These are phyloP conservation scores for Verticillium nubilum DNA, from an alignment of 2,329 filamentous ascomycete genomes.

Conservation along the genomic window DNA sequence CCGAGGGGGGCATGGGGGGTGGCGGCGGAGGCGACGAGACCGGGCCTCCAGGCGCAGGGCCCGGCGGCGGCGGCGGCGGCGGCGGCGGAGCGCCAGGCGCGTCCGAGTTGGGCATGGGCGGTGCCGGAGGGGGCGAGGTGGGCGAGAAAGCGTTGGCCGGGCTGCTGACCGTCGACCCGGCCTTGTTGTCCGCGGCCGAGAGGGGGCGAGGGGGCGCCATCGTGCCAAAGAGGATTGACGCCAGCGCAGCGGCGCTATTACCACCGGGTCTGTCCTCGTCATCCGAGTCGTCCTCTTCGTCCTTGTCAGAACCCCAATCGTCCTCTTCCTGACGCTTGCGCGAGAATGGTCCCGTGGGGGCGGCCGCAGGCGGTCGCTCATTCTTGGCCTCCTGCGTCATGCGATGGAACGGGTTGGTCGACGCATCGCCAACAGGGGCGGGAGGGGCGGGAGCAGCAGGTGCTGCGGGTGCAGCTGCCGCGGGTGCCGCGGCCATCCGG, in stretches of 20 bases:
- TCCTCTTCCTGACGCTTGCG: slow-evolving; percentile 58
- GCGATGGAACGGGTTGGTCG: slow-evolving; percentile 96
- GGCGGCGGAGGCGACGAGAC: slow-evolving; percentile 23
- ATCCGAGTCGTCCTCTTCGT: slow-evolving; percentile 57
- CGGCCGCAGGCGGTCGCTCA: slow-evolving; percentile 25
- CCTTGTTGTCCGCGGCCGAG: slow-evolving; percentile 73
- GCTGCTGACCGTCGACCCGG: slow-evolving; percentile 31
- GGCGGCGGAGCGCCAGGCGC: slow-evolving; percentile 24
- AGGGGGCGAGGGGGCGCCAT: slow-evolving; percentile 91
- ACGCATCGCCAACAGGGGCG: slow-evolving; percentile 44
- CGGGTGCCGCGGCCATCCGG: slow-evolving; percentile 55
- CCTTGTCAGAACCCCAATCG: slow-evolving; percentile 77
- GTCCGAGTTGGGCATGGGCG: slow-evolving; percentile 14
- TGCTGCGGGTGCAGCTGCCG: slow-evolving; percentile 31
- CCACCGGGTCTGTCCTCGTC: slow-evolving; percentile 74
- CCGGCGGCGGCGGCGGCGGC: slow-evolving; percentile 14
- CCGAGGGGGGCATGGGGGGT: slow-evolving; percentile 23
- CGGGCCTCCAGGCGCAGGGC: slow-evolving; percentile 3
- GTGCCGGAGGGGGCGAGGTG: slow-evolving; percentile 23
- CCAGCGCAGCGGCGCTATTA: slow-evolving; percentile 82
- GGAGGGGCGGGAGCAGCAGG: slow-evolving; percentile 36
- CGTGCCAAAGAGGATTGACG: slow-evolving; percentile 91
- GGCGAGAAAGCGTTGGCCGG: slow-evolving; percentile 33
- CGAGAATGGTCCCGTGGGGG: slow-evolving; percentile 41
- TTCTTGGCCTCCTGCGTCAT: slow-evolving; percentile 61